Evolutionary conservation across 2,329 filamentous ascomycete species (phyloP), one percentile per base, ranked within the genome.

Genomic region (Pseudogymnoascus sp.): DNA sequence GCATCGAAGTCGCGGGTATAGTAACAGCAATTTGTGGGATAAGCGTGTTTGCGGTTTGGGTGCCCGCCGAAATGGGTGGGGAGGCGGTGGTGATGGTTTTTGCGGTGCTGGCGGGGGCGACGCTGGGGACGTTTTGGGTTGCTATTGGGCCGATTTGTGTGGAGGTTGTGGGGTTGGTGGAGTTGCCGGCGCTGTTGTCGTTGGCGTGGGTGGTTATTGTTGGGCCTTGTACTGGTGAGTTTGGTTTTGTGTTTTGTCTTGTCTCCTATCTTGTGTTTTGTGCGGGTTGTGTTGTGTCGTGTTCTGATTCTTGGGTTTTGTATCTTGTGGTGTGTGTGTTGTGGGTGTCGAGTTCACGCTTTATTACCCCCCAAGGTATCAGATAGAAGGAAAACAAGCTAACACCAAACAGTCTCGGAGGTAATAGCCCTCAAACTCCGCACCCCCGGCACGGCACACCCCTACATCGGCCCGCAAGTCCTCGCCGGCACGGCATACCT

Each of bases 111-210:
- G 71, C 72, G 62, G 80, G 80, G 2, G 75, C 75, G 5, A 75
- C 78, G 6, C 68, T 79, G 29, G 80, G 81, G 0, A 74, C 78
- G 0, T 81, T 80, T 66, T 83, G 80, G 79, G 77, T 77, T 71
- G 75, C 76, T 10, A 73, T 78, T 61, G 73, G 72, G 6, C 75
- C 76, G 5, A 69, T 79, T 0, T 75, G 73, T 40, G 76, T 74
- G 16, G 76, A 78, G 63, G 73, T 78, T 12, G 76, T 73, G 1
- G 76, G 76, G 5, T 69, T 79, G 5, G 70, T 70, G 60, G 72
- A 78, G 57, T 67, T 78, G 8, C 77, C 74, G 7, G 77, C 75
- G 3, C 67, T 77, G 45, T 69, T 79, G 5, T 75, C 76, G 10
- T 67, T 78, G 2, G 68, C 71, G 5, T 79, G 75, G 73, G 65